These are phyloP conservation scores for Scenedesmus sp. DNA, from an alignment of 163 green algal genomes.

Conservation along the genomic window DNA sequence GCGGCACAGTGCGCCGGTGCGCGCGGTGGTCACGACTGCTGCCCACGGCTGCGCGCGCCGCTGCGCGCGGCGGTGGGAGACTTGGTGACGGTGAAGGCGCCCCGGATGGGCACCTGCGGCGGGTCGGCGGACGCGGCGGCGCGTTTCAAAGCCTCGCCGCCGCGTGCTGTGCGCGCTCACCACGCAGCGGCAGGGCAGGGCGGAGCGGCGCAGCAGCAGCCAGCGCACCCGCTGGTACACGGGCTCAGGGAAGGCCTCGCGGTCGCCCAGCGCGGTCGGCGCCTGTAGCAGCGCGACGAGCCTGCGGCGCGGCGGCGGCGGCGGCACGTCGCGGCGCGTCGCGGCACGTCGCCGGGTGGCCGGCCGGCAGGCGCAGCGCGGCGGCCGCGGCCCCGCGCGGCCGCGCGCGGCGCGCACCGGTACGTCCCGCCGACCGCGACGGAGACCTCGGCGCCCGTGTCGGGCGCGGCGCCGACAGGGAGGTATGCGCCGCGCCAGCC, in stretches of 20 bases:
- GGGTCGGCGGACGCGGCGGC: not conserved
- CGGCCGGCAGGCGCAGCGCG: too few species aligned
- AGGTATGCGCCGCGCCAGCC: conserved; percentile 24
- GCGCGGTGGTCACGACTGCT: not conserved
- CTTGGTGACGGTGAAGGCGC: conserved; percentile 12
- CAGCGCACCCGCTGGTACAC: not conserved
- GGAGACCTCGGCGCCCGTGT: not conserved
- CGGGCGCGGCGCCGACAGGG: not conserved
- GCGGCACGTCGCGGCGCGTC: not conserved
- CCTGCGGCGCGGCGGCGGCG: not conserved
- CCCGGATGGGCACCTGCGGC: conserved; percentile 16
- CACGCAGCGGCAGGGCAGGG: not conserved
- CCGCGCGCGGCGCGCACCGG: not conserved
- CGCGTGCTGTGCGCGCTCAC: too few species aligned
- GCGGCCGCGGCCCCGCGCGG: not conserved
- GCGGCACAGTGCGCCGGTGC: not conserved
- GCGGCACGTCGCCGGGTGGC: too few species aligned
- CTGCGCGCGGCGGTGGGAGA: not conserved
- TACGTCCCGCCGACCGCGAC: not conserved
- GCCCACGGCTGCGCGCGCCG: not conserved
- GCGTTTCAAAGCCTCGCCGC: too few species aligned
- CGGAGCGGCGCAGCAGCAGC: not conserved
- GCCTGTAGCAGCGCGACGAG: conserved; percentile 1
- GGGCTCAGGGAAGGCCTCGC: not conserved
- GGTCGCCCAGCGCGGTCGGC: not conserved